Evolutionary conservation across 192 early-diverging fungal species (phyloP), one percentile per base, ranked within the genome.

Genomic region (Coemansia sp.): DNA sequence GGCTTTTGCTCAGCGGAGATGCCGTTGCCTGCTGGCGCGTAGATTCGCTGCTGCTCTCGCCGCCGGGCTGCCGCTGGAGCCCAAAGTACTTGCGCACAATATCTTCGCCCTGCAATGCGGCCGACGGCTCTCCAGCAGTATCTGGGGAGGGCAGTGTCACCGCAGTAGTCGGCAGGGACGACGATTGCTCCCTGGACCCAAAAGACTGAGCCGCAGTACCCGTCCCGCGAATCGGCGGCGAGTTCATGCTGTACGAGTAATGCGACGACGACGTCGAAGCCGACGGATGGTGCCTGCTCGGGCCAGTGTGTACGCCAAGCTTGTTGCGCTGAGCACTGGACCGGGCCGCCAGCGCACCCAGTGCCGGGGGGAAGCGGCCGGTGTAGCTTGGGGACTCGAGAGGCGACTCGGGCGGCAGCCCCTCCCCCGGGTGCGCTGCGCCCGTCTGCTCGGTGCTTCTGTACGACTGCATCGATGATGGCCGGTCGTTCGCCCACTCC

Each of bases 71-170:
- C 7, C 54, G 41, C 52, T 65, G 69, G 10, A 54, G 57, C 14
- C 61, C 62, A 51, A 74, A 49, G 36, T 74, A 74, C 54, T 49
- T 61, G 50, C 70, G 70, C 32, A 74, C 70, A 54, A 74, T 74
- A 18, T 74, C 70, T 35, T 74, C 70, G 38, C 49, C 45, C 40
- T 64, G 61, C 18, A 31, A 7, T 1, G 54, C 7, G 10, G 44
- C 25, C 2, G 49, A 25, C 7, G 25, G 13, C 29, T 57, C 62
- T 10, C 26, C 42, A 16, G 19, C 19, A 5, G 34, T 45, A 3
- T 44, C 45, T 12, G 33, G 22, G 16, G 45, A 14, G 16, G 51
- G 47, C 10, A 47, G 49, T 6, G 34, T 23, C 0, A 17, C 43
- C 42, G 51, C 27, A 44, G 60, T 33, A 18, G 29, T 28, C n/a